Evolutionary conservation across 352 stramenopile genomes (phyloP), one percentile per base, ranked within the genome.

Genomic region (Peronosclerospora sorghi): DNA sequence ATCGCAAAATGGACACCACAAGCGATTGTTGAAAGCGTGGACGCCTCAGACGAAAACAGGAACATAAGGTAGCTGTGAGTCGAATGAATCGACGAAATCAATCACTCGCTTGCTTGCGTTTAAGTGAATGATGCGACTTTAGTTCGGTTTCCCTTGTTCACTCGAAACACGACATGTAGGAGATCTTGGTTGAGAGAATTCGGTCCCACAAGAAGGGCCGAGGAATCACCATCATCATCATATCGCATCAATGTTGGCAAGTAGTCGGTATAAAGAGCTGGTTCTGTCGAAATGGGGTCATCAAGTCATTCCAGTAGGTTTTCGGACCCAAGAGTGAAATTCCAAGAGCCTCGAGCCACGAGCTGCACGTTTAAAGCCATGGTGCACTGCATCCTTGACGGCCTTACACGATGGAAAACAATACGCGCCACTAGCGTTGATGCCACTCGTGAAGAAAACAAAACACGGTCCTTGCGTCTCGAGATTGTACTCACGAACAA

Each of bases 1-100:
- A 48, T 90, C 77, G 48, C 77, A 90, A 48, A 81, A 87, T 41
- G 66, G 74, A 41, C 77, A 90, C 77, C 77, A 90, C n/a, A 87
- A 60, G 0, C 77, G 73, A 17, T 73, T 77, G 45, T 86, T 90
- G 55, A 86, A 85, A 35, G 51, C 37, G 46, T 90, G 71, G 10
- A 74, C 56, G 23, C 72, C 77, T 32, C 74, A 90, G 13, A 85
- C 54, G 48, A 87, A 87, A 70, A 85, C 44, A 90, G 55, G 35
- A 71, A 90, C 7, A 90, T 59, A 45, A 74, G 74, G 29, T 82
- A 84, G 43, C 57, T 73, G 56, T 73, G n/a, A 70, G 59, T 86
- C 68, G 52, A 79, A 87, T 14, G 57, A 57, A 27, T 52, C 45
- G 10, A 86, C 36, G 47, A 67, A 86, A 17, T 69, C 60, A 35